Base-by-base conservation (phyloP, 768 basidiomycete genomes). In the Suillus decipiens region DNA sequence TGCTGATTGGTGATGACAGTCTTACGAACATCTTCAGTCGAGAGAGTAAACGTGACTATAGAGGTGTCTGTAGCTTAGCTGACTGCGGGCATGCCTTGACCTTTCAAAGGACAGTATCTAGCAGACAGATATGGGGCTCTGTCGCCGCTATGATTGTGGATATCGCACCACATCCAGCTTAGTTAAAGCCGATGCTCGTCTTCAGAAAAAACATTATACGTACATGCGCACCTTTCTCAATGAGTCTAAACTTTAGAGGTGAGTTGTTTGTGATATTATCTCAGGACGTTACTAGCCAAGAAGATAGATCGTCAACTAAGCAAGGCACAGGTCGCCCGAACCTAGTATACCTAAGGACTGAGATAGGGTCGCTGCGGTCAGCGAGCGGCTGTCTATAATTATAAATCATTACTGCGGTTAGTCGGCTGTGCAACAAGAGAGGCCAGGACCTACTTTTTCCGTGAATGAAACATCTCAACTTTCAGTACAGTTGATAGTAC, bases 1-100 rank as follows among this genome's bases (percentile, higher is more conserved):
- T 19, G 19, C 43, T 33, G 19, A 19, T 53, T 28, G 59, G 59
- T 63, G 47, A 63, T 63, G 59, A 36, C 45, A 33, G 34, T 60
- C 43, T 60, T 51, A 22, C 59, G 31, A 34, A 61, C 33, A 17
- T 60, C 33, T 19, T 53, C 50, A 31, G 48, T 45, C 1, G 63
- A 63, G 63, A 63, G 22, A 48, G 61, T 61, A 14, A 36, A 33
- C 12, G 22, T 36, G 24, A 34, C 19, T 37, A 19, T 34, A 14
- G 24, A 33, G 33, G 6, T 60, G 24, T 33, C 39, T 34, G 59
- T 28, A 17, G 48, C 12, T 48, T 28, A 28, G 24, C 28, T 51
- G 4, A 31, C 17, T 31, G 50, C 17, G 50, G 17, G 15, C 31
- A 33, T 33, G 17, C 1, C 31, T 33, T 19, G 31, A 33, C 31